These are phyloP conservation scores for Xerocomus amazonicus DNA, from an alignment of 1,284 basidiomycete species.

Conservation along the genomic window DNA sequence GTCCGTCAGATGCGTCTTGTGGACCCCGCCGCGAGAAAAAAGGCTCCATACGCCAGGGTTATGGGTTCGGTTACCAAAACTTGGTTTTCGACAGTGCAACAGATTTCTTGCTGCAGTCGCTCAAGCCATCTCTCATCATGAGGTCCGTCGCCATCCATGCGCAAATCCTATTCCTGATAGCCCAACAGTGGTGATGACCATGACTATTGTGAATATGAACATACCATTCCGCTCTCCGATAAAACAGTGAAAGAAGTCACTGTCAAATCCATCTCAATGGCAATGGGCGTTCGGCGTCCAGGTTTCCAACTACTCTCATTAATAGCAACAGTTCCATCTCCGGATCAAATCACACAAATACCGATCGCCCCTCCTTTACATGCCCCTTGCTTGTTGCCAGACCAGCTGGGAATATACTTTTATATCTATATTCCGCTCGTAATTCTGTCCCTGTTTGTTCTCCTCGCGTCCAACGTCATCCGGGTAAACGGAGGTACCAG, in stretches of 20 bases:
- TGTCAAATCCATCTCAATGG: conserved; percentile 81
- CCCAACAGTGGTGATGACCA: conserved; percentile 76
- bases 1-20: conserved; percentile 67
- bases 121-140: conserved; percentile 68
- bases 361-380: conserved; percentile 35
- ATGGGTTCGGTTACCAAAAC: conserved; percentile 81
- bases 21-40: conserved; percentile 74
- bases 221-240: conserved; percentile 37
- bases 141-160: conserved; percentile 48
- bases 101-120: conserved; percentile 60
- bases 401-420: conserved; percentile 61
- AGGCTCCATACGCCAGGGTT: conserved; percentile 68
- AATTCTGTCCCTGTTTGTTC: conserved; percentile 39
- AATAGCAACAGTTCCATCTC: conserved; percentile 39
- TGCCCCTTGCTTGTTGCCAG: conserved; percentile 64
- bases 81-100: conserved; percentile 72
- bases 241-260: conserved; percentile 63
- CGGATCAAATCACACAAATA: conserved; percentile 26
- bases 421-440: conserved; percentile 52
- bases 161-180: conserved; percentile 6
- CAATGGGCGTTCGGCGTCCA: conserved; percentile 69
- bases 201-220: conserved; percentile 80
- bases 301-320: conserved; percentile 86
- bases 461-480: conserved; percentile 37
- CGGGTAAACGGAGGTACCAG: conserved; percentile 12